Conservation (phyloP, 2,329 filamentous ascomycete species). For the Beauveria varroae region DNA sequence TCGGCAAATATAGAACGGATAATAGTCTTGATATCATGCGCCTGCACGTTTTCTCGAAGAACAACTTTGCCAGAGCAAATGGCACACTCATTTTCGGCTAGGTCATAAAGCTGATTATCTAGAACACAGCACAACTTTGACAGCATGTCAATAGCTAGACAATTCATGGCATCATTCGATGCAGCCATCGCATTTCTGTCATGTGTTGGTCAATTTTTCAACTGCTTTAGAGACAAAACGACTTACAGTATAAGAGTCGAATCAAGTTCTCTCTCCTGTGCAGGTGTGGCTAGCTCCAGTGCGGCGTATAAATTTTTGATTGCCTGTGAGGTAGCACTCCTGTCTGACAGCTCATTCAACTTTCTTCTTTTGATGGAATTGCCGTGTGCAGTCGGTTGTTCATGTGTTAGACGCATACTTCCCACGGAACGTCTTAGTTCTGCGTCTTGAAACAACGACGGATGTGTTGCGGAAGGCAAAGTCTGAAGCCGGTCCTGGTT, state of each 20-base stretch:
- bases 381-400: not conserved
- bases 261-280: not conserved
- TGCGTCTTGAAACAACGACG: slow-evolving; percentile 16
- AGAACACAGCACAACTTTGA: slow-evolving; percentile 3
- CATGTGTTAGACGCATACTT: slow-evolving; percentile 21
- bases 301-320: not conserved
- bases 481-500: not conserved
- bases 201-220: not conserved
- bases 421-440: slow-evolving; percentile 23
- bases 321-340: not conserved
- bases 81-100: not conserved
- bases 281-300: not conserved
- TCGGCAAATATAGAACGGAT: slow-evolving; percentile 38
- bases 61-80: not conserved
- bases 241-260: not conserved
- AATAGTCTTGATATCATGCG: slow-evolving; percentile 22
- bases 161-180: not conserved
- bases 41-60: not conserved
- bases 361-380: not conserved
- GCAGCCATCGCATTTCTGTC: not conserved
- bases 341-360: not conserved
- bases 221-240: not conserved
- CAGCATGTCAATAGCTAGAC: slow-evolving; percentile 7
- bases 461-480: slow-evolving; percentile 5
- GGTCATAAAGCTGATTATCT: not conserved